Evolutionary conservation across 768 basidiomycete species (phyloP).

Genomic region (Sutorius australiensis): DNA sequence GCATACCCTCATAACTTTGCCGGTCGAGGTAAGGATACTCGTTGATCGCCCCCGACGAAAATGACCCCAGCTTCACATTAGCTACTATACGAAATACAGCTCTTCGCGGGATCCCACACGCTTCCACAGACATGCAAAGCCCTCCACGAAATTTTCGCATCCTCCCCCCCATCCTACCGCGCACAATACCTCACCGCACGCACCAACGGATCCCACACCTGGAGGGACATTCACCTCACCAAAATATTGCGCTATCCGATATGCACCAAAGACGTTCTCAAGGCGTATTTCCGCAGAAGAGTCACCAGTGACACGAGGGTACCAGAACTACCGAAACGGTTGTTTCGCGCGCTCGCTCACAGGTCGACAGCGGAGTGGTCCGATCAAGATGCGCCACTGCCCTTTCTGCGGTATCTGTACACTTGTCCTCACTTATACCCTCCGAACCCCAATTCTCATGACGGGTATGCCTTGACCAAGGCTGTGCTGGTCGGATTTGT

Average conservation of each 20-base stretch:
- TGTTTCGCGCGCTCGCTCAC: constrained; percentile 55
- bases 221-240: constrained; percentile 33
- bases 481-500: constrained; percentile 66
- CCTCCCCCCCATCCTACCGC: constrained; percentile 53
- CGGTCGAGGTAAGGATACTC: constrained; percentile 33
- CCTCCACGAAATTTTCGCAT: constrained; percentile 51
- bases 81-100: constrained; percentile 79
- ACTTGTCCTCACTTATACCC: constrained; percentile 34
- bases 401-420: constrained; percentile 60
- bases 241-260: constrained; percentile 45
- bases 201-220: constrained; percentile 17
- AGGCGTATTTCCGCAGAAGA: constrained; percentile 39
- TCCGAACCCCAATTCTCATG: constrained; percentile 60
- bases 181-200: constrained; percentile 61
- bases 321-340: constrained; percentile 58
- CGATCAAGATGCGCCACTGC: constrained; percentile 53
- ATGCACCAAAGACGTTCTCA: constrained; percentile 39
- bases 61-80: constrained; percentile 29
- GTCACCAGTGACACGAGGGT: neutral
- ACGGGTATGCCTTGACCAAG: constrained; percentile 78
- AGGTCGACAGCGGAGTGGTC: constrained; percentile 38
- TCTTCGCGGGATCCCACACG: constrained; percentile 58
- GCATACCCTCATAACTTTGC: constrained; percentile 27
- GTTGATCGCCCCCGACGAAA: neutral
- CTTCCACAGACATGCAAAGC: constrained; percentile 58